phyloP scores from a whole-genome alignment of 371 early-diverging fungal genomes.

The Syncephalastrum racemosum region DNA sequence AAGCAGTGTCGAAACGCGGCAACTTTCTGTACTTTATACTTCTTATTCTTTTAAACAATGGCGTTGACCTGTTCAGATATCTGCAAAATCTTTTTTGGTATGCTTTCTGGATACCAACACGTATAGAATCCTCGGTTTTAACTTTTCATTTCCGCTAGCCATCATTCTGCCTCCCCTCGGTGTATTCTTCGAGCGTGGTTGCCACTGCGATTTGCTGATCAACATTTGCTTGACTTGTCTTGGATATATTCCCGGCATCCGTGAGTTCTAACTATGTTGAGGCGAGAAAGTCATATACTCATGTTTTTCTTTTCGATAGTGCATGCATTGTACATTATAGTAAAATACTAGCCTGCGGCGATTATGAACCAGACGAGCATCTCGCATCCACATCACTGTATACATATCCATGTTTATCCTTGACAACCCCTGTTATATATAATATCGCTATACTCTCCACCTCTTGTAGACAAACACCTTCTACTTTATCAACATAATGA shows the following conservation, averaged over 20 bases:
- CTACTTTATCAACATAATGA: too few species aligned
- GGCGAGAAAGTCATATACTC: background rate
- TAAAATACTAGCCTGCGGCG: conserved; percentile 13
- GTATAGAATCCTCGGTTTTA: background rate
- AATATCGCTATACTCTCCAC: too few species aligned
- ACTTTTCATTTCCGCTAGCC: conserved; percentile 29
- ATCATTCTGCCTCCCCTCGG: conserved; percentile 70
- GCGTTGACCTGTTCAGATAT: conserved; percentile 46
- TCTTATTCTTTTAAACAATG: conserved; percentile 19
- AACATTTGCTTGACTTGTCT: conserved; percentile 76
- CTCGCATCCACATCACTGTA: too few species aligned
- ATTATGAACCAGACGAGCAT: too few species aligned
- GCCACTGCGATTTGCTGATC: conserved; percentile 71
- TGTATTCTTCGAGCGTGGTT: conserved; percentile 69
- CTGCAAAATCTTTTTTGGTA: conserved; percentile 42
- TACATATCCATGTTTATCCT: too few species aligned
- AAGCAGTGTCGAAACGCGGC: background rate
- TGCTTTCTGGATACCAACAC: background rate
- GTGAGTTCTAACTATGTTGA: conserved; percentile 26
- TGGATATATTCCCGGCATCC: conserved; percentile 80
- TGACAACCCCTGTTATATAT: too few species aligned
- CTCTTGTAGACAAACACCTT: too few species aligned
- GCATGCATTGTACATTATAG: conserved; percentile 25
- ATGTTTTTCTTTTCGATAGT: conserved; percentile 6
- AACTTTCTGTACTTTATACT: background rate